A percentile compares a stretch with the other conserved stretches of the same genome.
These are phyloP conservation scores for Hyphopichia pseudoburtonii DNA, from an alignment of 1,139 yeast genomes.

Conservation along the genomic window DNA sequence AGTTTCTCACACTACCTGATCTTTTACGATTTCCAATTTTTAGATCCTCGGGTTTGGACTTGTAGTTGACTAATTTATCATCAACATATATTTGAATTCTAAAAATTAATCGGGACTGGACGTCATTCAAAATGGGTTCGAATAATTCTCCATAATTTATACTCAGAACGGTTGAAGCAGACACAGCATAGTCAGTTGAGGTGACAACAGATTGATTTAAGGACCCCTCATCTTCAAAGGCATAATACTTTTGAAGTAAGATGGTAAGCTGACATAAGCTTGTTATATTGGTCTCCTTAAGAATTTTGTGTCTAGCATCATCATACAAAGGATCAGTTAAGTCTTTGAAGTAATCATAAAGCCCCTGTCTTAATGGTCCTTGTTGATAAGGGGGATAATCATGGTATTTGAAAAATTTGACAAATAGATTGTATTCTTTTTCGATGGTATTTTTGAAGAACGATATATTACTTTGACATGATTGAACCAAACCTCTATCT, in stretches of 20 bases:
- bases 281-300: conserved; percentile 67
- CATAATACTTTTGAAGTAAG: conserved; percentile 66
- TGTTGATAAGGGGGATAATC: conserved; percentile 6
- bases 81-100: conserved; percentile 74
- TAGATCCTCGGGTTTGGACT: conserved; percentile 67
- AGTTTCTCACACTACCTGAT: conserved; percentile 4
- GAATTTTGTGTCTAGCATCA: conserved; percentile 58
- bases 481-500: conserved; percentile 43
- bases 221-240: conserved; percentile 52
- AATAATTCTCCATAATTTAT: conserved; percentile 60
- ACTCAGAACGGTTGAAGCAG: conserved; percentile 10
- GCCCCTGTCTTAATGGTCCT: conserved; percentile 26
- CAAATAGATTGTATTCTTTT: conserved; percentile 62
- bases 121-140: conserved; percentile 70
- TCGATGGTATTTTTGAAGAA: conserved; percentile 57
- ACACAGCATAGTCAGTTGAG: conserved; percentile 7
- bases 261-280: conserved; percentile 75
- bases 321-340: conserved; percentile 79
- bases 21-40: conserved; percentile 53
- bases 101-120: conserved; percentile 77
- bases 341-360: conserved; percentile 58
- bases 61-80: conserved; percentile 62
- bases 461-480: conserved; percentile 59
- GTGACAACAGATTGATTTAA: conserved; percentile 21
- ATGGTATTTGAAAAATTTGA: conserved; percentile 41